Percentiles rank a stretch among this genome's conserved stretches.
Evolutionary conservation across 257 asterid genomes (phyloP).

Genomic region (Salvia rosmarinus): DNA sequence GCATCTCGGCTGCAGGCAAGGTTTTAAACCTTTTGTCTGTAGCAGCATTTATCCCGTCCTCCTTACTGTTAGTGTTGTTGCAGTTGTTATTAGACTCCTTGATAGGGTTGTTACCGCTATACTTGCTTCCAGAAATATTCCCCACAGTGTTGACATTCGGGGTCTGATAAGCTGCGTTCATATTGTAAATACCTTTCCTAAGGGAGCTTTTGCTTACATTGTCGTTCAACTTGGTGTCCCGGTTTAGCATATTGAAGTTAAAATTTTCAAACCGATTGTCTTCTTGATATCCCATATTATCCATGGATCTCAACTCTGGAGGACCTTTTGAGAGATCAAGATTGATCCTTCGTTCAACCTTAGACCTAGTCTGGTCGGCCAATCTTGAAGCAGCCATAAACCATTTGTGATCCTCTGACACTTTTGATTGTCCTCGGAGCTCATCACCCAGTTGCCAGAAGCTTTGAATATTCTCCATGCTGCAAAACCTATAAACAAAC

Average conservation of each 20-base stretch:
- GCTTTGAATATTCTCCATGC: slow-evolving; percentile 65
- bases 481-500: slow-evolving; percentile 44
- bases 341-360: slow-evolving; percentile 76
- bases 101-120: slow-evolving; percentile 41
- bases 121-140: slow-evolving; percentile 58
- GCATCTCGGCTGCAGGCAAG: slow-evolving; percentile 88
- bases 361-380: slow-evolving; percentile 81
- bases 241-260: slow-evolving; percentile 71
- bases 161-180: slow-evolving; percentile 67
- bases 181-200: slow-evolving; percentile 55
- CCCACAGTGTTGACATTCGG: slow-evolving; percentile 49
- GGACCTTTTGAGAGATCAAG: slow-evolving; percentile 78
- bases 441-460: slow-evolving; percentile 95
- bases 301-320: slow-evolving; percentile 63
- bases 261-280: slow-evolving; percentile 80
- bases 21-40: slow-evolving; percentile 94
- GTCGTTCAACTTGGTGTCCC: slow-evolving; percentile 67
- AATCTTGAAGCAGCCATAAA: slow-evolving; percentile 76
- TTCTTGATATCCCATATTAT: slow-evolving; percentile 61
- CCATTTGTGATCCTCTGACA: slow-evolving; percentile 90
- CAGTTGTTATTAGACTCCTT: slow-evolving; percentile 54
- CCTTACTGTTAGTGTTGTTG: slow-evolving; percentile 49
- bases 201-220: slow-evolving; percentile 48
- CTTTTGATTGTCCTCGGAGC: slow-evolving; percentile 88
- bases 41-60: slow-evolving; percentile 47